These are phyloP conservation scores for Tuber umbilicatum DNA, from an alignment of 495 filamentous ascomycete species.

Conservation along the genomic window DNA sequence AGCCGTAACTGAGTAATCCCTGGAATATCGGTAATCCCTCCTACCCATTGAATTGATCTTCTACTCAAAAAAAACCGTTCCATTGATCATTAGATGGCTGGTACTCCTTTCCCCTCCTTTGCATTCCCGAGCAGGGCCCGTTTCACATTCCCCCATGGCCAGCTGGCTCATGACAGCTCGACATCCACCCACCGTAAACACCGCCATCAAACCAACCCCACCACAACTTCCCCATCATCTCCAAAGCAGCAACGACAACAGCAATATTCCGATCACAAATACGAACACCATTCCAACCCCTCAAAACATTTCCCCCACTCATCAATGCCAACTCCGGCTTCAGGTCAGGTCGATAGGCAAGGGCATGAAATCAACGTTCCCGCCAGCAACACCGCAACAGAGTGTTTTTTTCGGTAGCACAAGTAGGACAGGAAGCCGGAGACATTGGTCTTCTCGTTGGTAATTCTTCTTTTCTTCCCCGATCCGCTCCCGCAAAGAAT, in stretches of 20 bases:
- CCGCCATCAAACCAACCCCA: background rate
- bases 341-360: background rate
- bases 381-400: slow-evolving; percentile 41
- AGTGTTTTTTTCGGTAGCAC: slow-evolving; percentile 45
- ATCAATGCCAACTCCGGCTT: background rate
- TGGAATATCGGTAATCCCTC: no score
- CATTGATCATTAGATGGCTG: no score
- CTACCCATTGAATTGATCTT: background rate
- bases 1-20: no score
- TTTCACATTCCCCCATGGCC: background rate
- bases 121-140: background rate
- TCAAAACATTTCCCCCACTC: background rate
- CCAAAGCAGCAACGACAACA: background rate
- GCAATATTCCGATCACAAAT: background rate
- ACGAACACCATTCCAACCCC: background rate
- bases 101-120: background rate
- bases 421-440: slow-evolving; percentile 43
- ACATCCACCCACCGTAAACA: no score
- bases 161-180: background rate
- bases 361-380: background rate
- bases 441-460: slow-evolving; percentile 55
- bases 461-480: background rate
- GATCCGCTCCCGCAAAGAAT: background rate
- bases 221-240: background rate
- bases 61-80: no score